phyloP scores from a whole-genome alignment of 2,329 filamentous ascomycete species.

The Purpureocillium lavendulum region DNA sequence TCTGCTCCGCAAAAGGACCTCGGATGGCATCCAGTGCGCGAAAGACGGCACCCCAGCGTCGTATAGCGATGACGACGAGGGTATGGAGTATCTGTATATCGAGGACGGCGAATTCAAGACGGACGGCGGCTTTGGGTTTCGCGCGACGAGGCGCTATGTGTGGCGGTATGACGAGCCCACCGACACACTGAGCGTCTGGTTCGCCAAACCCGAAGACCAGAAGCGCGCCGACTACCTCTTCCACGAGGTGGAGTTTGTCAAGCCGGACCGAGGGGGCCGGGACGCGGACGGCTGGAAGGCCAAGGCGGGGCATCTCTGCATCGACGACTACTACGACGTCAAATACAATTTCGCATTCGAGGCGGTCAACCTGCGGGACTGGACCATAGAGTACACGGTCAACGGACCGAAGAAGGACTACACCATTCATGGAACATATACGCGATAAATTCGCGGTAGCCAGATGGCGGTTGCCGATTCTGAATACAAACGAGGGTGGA shows the following conservation, averaged over 20 bases:
- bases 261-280: constrained; percentile 17
- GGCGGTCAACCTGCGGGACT: constrained; percentile 47
- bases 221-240: constrained; percentile 64
- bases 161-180: constrained; percentile 58
- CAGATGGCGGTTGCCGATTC: too few species aligned
- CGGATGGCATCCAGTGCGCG: constrained; percentile 35
- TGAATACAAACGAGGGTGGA: too few species aligned
- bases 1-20: constrained; percentile 50
- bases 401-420: constrained; percentile 70
- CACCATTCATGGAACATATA: constrained; percentile 46
- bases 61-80: constrained; percentile 20
- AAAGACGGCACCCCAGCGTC: constrained; percentile 4
- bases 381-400: constrained; percentile 57
- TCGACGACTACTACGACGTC: constrained; percentile 64
- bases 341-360: constrained; percentile 58
- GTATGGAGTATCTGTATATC: constrained; percentile 58
- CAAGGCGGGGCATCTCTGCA: constrained; percentile 60
- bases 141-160: constrained; percentile 58
- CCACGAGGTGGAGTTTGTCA: constrained; percentile 59
- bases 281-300: constrained; percentile 48
- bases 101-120: constrained; percentile 59
- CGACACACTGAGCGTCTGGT: constrained; percentile 65
- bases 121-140: constrained; percentile 46
- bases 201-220: constrained; percentile 55
- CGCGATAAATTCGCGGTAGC: constrained; percentile 17